phyloP scores from a whole-genome alignment of 768 basidiomycete genomes.

The Boletus fagicola region DNA sequence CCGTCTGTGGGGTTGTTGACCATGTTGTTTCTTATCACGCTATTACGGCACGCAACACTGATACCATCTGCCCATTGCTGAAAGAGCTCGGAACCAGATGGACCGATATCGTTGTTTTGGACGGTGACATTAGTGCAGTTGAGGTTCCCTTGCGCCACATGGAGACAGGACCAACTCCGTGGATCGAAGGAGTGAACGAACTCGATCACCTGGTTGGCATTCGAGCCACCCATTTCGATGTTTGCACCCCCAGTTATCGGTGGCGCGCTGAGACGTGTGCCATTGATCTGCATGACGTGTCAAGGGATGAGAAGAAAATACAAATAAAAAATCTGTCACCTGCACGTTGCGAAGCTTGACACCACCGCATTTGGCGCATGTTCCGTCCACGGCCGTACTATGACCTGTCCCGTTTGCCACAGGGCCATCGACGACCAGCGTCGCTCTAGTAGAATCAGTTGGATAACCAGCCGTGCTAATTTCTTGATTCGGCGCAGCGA shows the following conservation, averaged over 20 bases:
- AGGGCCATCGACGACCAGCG: constrained; percentile 65
- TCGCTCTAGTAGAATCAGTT: constrained; percentile 61
- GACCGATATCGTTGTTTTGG: constrained; percentile 83
- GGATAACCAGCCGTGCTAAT: constrained; percentile 82
- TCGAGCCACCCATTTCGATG: constrained; percentile 82
- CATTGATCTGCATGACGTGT: constrained; percentile 56
- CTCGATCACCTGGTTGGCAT: constrained; percentile 70
- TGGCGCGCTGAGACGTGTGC: constrained; percentile 55
- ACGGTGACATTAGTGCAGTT: constrained; percentile 62
- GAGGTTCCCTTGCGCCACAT: constrained; percentile 66
- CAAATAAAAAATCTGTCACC: constrained; percentile 34
- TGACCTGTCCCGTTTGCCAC: constrained; percentile 62
- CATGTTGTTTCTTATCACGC: constrained; percentile 64
- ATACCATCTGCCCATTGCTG: constrained; percentile 84
- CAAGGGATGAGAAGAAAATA: neutral
- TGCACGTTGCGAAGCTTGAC: constrained; percentile 71
- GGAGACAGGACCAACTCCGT: constrained; percentile 81
- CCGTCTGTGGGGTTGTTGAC: constrained; percentile 75
- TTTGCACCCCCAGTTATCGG: constrained; percentile 66
- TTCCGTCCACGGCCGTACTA: constrained; percentile 70
- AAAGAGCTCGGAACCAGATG: constrained; percentile 63
- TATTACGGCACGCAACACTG: constrained; percentile 65
- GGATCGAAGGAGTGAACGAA: constrained; percentile 75
- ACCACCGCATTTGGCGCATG: constrained; percentile 56
- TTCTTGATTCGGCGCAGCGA: constrained; percentile 69